These are phyloP conservation scores for Solanum hybrid DNA, from an alignment of 305 asterid genomes.

Conservation along the genomic window DNA sequence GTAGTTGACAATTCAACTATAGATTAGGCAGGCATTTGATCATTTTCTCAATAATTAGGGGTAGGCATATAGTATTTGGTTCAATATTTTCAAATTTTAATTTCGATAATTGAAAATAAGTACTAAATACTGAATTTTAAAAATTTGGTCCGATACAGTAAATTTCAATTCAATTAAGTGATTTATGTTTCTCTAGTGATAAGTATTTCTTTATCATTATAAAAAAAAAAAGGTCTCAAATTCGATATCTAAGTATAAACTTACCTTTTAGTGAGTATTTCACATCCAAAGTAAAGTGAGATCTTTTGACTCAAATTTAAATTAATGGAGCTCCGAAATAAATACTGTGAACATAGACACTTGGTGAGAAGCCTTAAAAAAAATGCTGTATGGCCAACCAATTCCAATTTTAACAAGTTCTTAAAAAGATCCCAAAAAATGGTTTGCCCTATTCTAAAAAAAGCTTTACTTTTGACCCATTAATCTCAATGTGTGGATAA, in stretches of 20 bases:
- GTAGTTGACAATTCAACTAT: no score
- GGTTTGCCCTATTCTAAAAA: background rate
- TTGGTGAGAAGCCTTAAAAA: background rate
- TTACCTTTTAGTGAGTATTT: background rate
- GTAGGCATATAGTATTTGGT: background rate
- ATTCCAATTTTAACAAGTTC: background rate
- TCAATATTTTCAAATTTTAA: background rate
- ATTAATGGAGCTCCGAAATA: background rate
- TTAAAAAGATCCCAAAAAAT: background rate
- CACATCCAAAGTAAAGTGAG: background rate
- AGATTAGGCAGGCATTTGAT: no score
- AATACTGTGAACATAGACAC: background rate
- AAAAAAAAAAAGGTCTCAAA: background rate
- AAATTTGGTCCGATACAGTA: background rate
- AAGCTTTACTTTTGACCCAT: background rate
- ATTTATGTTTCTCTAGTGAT: background rate
- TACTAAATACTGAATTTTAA: background rate
- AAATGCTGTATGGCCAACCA: background rate
- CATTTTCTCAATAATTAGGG: background rate
- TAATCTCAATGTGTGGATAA: background rate
- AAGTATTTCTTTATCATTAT: background rate
- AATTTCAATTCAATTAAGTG: background rate
- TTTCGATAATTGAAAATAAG: no score
- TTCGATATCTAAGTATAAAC: background rate
- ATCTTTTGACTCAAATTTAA: background rate